Evolutionary conservation across 768 basidiomycete genomes (phyloP).

Genomic region (Tylopilus subfusipes): DNA sequence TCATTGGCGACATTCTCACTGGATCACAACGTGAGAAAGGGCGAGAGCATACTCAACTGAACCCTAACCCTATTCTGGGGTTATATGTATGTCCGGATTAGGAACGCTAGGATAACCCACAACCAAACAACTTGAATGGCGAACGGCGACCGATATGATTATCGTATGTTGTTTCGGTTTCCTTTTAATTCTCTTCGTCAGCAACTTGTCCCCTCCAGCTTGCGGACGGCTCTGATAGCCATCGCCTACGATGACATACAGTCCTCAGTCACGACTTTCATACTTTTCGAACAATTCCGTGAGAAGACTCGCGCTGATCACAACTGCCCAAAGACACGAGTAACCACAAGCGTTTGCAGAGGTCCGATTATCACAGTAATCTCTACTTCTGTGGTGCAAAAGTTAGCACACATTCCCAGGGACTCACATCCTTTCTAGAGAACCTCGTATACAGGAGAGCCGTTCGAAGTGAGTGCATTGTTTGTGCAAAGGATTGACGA

Average conservation of each 20-base stretch:
- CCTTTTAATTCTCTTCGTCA: too few species aligned
- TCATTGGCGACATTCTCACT: conserved; percentile 31
- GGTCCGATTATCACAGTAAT: neutral
- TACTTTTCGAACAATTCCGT: conserved; percentile 8
- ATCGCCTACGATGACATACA: conserved; percentile 1
- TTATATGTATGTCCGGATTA: neutral
- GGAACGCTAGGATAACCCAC: too few species aligned
- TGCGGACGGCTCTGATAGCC: conserved; percentile 6
- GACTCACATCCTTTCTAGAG: neutral
- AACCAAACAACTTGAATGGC: too few species aligned
- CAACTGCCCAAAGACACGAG: neutral
- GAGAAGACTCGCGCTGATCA: neutral
- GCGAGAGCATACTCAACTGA: neutral
- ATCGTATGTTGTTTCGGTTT: neutral
- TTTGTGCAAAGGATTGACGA: too few species aligned
- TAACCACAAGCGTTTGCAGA: neutral
- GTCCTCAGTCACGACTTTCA: conserved; percentile 11
- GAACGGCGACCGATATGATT: neutral
- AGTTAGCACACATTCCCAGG: neutral
- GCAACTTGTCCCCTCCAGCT: conserved; percentile 1
- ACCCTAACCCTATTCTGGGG: conserved; percentile 31
- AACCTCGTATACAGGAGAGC: neutral
- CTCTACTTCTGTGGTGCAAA: neutral
- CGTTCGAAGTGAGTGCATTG: conserved; percentile 1
- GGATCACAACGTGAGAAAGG: conserved; percentile 20